These are phyloP conservation scores for Colletotrichum orchidophilum DNA, from an alignment of 2,329 filamentous ascomycete genomes.

Conservation along the genomic window DNA sequence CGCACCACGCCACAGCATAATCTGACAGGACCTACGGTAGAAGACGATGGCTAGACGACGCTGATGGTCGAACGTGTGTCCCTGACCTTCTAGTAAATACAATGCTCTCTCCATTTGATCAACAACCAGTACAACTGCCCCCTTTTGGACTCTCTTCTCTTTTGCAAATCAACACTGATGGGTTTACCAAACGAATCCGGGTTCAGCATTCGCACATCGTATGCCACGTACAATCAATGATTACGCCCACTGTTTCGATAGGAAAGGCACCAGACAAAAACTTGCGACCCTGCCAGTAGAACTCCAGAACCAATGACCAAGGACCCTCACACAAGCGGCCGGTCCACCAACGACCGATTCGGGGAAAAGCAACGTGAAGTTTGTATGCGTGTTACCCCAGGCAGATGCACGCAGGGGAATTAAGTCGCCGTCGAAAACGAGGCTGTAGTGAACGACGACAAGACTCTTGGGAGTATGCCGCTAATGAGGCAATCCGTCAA, in stretches of 20 bases:
- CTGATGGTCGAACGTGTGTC: not conserved
- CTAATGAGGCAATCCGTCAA: not conserved
- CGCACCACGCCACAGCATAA: conserved; percentile 27
- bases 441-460: conserved; percentile 9
- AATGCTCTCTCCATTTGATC: conserved; percentile 17
- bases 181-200: conserved; percentile 21
- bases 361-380: not conserved
- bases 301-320: conserved; percentile 29
- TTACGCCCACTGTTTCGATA: conserved; percentile 28
- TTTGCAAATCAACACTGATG: conserved; percentile 21
- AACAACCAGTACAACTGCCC: not conserved
- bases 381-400: conserved; percentile 13
- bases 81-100: conserved; percentile 31
- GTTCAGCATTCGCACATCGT: conserved; percentile 31
- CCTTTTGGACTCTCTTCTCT: conserved; percentile 25
- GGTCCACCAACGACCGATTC: conserved; percentile 1
- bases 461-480: not conserved
- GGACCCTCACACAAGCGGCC: conserved; percentile 1
- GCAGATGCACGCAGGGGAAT: conserved; percentile 25
- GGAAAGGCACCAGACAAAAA: conserved; percentile 15
- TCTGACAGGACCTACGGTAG: conserved; percentile 24
- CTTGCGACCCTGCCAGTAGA: conserved; percentile 24
- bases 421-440: conserved; percentile 14
- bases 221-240: conserved; percentile 33
- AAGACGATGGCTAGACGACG: conserved; percentile 13